A percentile compares a stretch with the other conserved stretches of the same genome.
These are phyloP conservation scores for Hyphopichia pseudoburtonii DNA, from an alignment of 1,139 yeast genomes.

Conservation along the genomic window DNA sequence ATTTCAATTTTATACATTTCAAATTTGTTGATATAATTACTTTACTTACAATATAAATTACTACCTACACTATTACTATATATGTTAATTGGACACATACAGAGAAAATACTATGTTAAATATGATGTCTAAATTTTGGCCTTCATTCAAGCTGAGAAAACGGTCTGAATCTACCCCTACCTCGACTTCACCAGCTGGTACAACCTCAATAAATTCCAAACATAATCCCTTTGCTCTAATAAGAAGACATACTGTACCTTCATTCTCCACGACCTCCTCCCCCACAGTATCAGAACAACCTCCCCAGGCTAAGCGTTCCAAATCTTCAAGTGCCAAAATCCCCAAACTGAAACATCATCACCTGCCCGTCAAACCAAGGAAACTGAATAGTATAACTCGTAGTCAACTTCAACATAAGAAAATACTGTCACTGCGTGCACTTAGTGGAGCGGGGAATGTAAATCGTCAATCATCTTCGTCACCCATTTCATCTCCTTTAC, in stretches of 20 bases:
- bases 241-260: not conserved
- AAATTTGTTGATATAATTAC: no score
- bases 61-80: no score
- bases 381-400: no score
- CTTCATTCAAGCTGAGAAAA: not conserved
- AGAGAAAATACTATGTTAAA: not conserved
- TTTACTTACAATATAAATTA: no score
- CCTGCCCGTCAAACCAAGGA: not conserved
- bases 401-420: no score
- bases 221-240: not conserved
- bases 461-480: not conserved
- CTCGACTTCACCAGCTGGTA: not conserved
- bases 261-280: no score
- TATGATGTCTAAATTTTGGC: not conserved
- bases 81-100: no score
- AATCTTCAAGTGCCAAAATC: no score
- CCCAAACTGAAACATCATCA: constrained; percentile 1
- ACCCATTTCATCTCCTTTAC: not conserved
- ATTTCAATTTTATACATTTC: no score
- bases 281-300: no score
- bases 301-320: no score
- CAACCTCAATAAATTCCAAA: not conserved
- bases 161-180: not conserved
- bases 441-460: not conserved
- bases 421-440: not conserved